phyloP scores from a whole-genome alignment of 2,329 filamentous ascomycete species.

The Aspergillus sclerotialis region DNA sequence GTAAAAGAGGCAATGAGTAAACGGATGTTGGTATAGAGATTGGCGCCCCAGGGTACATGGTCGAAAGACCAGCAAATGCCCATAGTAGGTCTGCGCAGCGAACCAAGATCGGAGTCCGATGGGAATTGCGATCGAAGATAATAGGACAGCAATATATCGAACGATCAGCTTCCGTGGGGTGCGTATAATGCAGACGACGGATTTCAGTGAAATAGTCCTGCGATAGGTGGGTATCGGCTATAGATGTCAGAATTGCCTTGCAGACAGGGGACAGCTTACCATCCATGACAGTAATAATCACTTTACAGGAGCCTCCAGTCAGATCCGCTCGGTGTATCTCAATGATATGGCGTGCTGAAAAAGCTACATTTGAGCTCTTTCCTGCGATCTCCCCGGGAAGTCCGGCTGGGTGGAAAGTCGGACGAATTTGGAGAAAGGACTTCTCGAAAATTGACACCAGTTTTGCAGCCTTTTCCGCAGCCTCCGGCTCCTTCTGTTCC shows the following conservation, averaged over 20 bases:
- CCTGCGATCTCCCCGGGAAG: slow-evolving; percentile 63
- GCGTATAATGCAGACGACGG: slow-evolving; percentile 54
- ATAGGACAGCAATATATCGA: slow-evolving; percentile 65
- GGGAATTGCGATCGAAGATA: slow-evolving; percentile 67
- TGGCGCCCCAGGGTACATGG: slow-evolving; percentile 56
- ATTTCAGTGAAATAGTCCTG: slow-evolving; percentile 61
- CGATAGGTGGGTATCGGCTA: slow-evolving; percentile 54
- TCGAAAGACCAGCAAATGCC: slow-evolving; percentile 64
- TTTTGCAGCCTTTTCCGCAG: slow-evolving; percentile 54
- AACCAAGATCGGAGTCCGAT: slow-evolving; percentile 60
- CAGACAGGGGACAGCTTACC: slow-evolving; percentile 41
- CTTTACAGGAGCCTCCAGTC: slow-evolving; percentile 43
- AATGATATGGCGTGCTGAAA: slow-evolving; percentile 47
- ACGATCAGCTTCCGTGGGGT: slow-evolving; percentile 34
- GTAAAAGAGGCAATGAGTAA: slow-evolving; percentile 60
- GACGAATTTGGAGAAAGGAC: slow-evolving; percentile 60
- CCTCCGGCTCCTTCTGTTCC: slow-evolving; percentile 60
- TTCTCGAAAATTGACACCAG: slow-evolving; percentile 58
- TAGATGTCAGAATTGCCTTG: slow-evolving; percentile 1
- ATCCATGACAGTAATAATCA: slow-evolving; percentile 66
- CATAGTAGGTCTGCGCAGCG: slow-evolving; percentile 67
- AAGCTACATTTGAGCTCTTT: slow-evolving; percentile 68
- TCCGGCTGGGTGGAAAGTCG: slow-evolving; percentile 59
- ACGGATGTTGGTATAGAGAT: slow-evolving; percentile 67
- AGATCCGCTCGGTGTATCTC: slow-evolving; percentile 16